phyloP scores from a whole-genome alignment of 805 yeast genomes.

The Vanderwaltozyma verrucispora region DNA sequence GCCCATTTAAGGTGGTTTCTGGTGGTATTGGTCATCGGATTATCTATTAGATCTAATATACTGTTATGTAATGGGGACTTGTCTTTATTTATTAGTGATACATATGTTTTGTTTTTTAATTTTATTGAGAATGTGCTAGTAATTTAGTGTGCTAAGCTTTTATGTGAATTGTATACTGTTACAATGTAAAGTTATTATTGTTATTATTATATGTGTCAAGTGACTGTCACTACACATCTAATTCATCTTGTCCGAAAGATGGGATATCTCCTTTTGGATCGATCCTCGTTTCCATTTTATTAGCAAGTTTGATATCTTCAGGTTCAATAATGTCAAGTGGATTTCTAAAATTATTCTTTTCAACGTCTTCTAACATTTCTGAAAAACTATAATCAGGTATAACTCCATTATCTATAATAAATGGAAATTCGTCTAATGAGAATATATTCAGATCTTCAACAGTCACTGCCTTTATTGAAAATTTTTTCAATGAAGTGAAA shows the following conservation, averaged over 20 bases:
- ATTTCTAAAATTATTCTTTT: background rate
- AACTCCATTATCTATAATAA: constrained; percentile 10
- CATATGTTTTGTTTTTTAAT: no score
- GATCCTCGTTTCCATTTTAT: background rate
- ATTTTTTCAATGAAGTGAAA: constrained; percentile 31
- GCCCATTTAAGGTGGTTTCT: no score
- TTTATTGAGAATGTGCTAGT: no score
- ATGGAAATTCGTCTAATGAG: constrained; percentile 12
- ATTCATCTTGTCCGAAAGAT: constrained; percentile 27
- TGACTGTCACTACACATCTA: constrained; percentile 5
- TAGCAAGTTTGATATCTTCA: background rate
- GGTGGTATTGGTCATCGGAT: no score
- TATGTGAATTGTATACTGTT: no score
- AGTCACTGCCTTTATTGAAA: constrained; percentile 35
- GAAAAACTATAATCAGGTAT: constrained; percentile 13
- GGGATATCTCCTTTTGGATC: constrained; percentile 9
- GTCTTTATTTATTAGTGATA: no score
- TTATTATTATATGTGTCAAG: background rate
- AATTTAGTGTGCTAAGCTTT: no score
- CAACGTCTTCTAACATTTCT: background rate
- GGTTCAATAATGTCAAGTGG: background rate
- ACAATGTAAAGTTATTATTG: background rate
- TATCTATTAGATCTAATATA: no score
- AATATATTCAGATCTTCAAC: constrained; percentile 25
- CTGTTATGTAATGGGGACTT: no score